A percentile compares a stretch with the other conserved stretches of the same genome.
These are phyloP conservation scores for Mariannaea sp. DNA, from an alignment of 2,329 filamentous ascomycete species.

Conservation along the genomic window DNA sequence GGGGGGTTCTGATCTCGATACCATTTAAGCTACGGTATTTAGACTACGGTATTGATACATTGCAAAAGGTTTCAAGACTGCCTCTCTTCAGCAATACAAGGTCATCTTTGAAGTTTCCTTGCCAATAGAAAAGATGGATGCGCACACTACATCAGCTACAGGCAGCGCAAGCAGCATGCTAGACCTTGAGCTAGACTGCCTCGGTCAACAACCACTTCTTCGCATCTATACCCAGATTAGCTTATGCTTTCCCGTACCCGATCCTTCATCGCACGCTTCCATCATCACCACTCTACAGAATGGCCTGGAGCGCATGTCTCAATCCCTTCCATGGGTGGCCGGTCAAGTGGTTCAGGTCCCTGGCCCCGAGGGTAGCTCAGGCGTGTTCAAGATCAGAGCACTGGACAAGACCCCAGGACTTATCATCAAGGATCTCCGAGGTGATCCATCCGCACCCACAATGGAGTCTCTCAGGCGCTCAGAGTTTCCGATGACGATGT, in stretches of 20 bases:
- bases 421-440: constrained; percentile 49
- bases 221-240: constrained; percentile 54
- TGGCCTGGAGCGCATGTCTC: constrained; percentile 47
- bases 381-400: constrained; percentile 47
- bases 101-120: neutral
- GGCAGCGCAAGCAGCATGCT: neutral
- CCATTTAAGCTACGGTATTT: neutral
- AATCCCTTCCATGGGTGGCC: constrained; percentile 52
- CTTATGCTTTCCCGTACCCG: constrained; percentile 44
- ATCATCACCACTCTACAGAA: constrained; percentile 40
- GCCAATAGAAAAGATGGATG: constrained; percentile 13
- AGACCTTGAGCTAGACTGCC: constrained; percentile 44
- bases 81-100: neutral
- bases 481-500: constrained; percentile 52
- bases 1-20: neutral
- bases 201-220: constrained; percentile 49
- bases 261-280: constrained; percentile 26
- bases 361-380: constrained; percentile 37
- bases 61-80: neutral
- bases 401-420: constrained; percentile 42
- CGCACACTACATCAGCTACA: neutral
- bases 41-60: neutral
- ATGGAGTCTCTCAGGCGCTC: constrained; percentile 45
- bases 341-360: constrained; percentile 47
- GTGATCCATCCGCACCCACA: constrained; percentile 42